Evolutionary conservation across 129 eudicot genomes (phyloP).

Genomic region (Pulicaria dysenterica): DNA sequence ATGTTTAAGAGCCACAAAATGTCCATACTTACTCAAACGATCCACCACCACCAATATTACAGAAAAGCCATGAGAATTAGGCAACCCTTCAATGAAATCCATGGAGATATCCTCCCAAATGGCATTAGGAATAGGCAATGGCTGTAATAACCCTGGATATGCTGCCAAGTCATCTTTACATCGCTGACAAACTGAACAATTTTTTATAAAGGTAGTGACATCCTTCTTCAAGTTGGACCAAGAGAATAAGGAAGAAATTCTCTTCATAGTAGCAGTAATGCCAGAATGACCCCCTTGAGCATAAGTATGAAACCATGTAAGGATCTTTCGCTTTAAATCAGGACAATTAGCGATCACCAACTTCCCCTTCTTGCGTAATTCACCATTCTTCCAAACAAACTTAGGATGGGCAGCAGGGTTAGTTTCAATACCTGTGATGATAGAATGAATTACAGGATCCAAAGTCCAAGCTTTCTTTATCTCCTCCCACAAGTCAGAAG

Average conservation of each 20-base stretch:
- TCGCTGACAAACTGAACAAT: too few species aligned
- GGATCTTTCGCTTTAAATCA: background rate
- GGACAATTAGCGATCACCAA: background rate
- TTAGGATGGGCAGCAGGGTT: background rate
- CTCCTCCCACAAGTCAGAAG: background rate
- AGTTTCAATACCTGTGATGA: background rate
- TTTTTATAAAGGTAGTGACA: too few species aligned
- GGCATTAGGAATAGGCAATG: too few species aligned
- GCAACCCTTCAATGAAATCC: too few species aligned
- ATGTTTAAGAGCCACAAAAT: background rate
- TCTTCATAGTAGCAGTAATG: background rate
- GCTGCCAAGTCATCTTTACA: too few species aligned
- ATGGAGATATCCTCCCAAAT: too few species aligned
- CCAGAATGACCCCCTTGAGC: background rate
- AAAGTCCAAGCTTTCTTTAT: background rate
- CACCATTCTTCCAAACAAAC: background rate
- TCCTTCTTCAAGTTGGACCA: background rate
- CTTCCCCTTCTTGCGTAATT: background rate
- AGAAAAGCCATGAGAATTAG: background rate
- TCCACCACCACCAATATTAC: background rate
- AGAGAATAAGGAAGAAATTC: background rate
- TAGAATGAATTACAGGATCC: background rate
- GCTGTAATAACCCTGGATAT: too few species aligned
- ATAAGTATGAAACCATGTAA: background rate
- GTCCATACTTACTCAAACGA: background rate